These are phyloP conservation scores for Buddleja alternifolia DNA, from an alignment of 257 asterid genomes.

Conservation along the genomic window DNA sequence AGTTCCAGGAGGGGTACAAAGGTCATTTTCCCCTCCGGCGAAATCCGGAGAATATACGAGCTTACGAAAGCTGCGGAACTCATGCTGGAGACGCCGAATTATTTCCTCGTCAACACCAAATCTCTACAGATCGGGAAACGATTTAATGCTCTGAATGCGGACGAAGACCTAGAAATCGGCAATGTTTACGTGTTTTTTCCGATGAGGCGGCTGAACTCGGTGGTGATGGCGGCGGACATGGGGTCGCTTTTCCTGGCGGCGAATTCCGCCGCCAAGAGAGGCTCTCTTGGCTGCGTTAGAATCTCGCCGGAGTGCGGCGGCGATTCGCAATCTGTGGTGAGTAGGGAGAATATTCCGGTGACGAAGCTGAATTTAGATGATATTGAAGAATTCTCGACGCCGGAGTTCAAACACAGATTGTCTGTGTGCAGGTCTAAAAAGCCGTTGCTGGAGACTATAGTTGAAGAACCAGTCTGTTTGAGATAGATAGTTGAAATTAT, in stretches of 20 bases:
- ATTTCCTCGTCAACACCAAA: constrained; percentile 55
- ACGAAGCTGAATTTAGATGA: constrained; percentile 67
- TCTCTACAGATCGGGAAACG: constrained; percentile 73
- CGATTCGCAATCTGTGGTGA: constrained; percentile 19
- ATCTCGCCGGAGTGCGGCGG: constrained; percentile 59
- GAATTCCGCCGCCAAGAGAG: constrained; percentile 53
- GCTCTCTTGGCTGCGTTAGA: constrained; percentile 42
- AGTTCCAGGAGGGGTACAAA: constrained; percentile 34
- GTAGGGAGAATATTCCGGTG: constrained; percentile 17
- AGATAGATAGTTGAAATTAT: constrained; percentile 26
- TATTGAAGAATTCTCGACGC: constrained; percentile 55
- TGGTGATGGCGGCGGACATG: constrained; percentile 71
- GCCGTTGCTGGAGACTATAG: constrained; percentile 85
- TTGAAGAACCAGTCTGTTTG: constrained; percentile 55
- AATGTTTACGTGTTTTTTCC: constrained; percentile 69
- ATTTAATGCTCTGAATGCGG: constrained; percentile 74
- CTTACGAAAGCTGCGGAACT: constrained; percentile 58
- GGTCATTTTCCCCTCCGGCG: constrained; percentile 66
- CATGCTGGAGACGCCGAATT: constrained; percentile 63
- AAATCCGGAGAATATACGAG: constrained; percentile 41
- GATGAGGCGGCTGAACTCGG: constrained; percentile 66
- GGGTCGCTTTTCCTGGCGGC: constrained; percentile 68
- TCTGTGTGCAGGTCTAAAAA: constrained; percentile 79
- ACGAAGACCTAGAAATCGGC: constrained; percentile 79
- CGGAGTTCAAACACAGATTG: constrained; percentile 59